A percentile compares a stretch with the other conserved stretches of the same genome.
Evolutionary conservation across 2,329 filamentous ascomycete genomes (phyloP).

Genomic region (Sphaerulina populicola): DNA sequence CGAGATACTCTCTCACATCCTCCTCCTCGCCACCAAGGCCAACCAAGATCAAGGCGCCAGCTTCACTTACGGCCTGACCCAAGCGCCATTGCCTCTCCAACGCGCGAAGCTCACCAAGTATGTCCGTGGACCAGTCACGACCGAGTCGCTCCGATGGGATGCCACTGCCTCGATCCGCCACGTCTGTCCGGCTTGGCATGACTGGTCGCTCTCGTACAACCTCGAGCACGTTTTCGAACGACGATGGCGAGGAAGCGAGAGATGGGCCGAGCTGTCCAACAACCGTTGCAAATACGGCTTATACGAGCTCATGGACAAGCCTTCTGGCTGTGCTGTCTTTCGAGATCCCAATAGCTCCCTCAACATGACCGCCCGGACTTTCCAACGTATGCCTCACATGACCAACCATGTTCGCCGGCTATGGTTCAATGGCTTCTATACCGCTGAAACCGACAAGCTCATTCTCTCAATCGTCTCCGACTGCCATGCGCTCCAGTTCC

Average conservation of each 20-base stretch:
- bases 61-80: conserved; percentile 47
- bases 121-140: conserved; percentile 44
- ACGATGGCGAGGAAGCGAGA: conserved; percentile 46
- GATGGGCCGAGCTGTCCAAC: conserved; percentile 44
- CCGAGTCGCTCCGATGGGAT: conserved; percentile 47
- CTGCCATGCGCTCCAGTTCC: conserved; percentile 41
- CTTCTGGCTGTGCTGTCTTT: conserved; percentile 43
- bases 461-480: conserved; percentile 43
- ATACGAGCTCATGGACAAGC: conserved; percentile 43
- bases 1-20: conserved; percentile 47
- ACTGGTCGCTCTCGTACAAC: conserved; percentile 47
- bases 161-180: conserved; percentile 42
- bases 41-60: conserved; percentile 42
- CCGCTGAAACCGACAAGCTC: conserved; percentile 43
- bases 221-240: conserved; percentile 46
- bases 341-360: conserved; percentile 46
- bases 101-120: conserved; percentile 41
- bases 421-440: conserved; percentile 50
- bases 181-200: conserved; percentile 46
- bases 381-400: conserved; percentile 39
- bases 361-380: conserved; percentile 41
- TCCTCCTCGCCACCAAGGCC: conserved; percentile 41
- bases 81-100: conserved; percentile 42
- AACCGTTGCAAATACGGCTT: conserved; percentile 37
- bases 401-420: conserved; percentile 45